Evolutionary conservation across 148 eudicot genomes (phyloP).

Genomic region (Silene uniflora): DNA sequence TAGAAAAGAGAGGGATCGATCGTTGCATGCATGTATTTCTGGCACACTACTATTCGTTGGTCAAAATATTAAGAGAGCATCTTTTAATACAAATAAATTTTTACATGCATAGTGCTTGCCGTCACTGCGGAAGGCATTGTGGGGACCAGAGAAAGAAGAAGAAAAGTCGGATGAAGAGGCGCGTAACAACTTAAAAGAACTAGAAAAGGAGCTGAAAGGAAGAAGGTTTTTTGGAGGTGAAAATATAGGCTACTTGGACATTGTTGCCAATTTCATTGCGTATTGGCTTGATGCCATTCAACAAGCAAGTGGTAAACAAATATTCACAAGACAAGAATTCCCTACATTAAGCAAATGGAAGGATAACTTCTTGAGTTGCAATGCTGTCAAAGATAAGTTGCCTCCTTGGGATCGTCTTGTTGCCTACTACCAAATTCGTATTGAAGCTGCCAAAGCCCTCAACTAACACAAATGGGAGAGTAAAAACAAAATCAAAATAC

Average conservation of each 20-base stretch:
- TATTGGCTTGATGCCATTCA: slow-evolving; percentile 31
- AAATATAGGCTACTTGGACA: slow-evolving; percentile 32
- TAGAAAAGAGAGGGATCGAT: too few relatives aligned
- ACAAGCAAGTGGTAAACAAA: slow-evolving; percentile 22
- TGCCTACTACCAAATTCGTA: slow-evolving; percentile 22
- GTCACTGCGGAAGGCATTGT: slow-evolving; percentile 24
- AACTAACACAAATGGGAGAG: too few relatives aligned
- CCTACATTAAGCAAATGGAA: slow-evolving; percentile 23
- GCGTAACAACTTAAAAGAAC: slow-evolving; percentile 16
- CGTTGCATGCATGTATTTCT: too few relatives aligned
- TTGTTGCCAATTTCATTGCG: slow-evolving; percentile 31
- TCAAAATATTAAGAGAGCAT: too few relatives aligned
- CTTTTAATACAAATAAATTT: too few relatives aligned
- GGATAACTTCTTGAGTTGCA: slow-evolving; percentile 9
- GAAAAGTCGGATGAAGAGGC: slow-evolving; percentile 27
- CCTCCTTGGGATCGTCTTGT: slow-evolving; percentile 31
- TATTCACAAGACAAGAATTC: slow-evolving; percentile 20
- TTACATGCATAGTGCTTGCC: slow-evolving; percentile 16
- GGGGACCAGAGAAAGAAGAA: slow-evolving; percentile 26
- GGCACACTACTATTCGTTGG: too few relatives aligned
- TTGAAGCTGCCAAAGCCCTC: slow-evolving; percentile 25
- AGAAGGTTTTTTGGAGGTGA: slow-evolving; percentile 34
- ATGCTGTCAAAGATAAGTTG: slow-evolving; percentile 12
- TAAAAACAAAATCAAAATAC: too few relatives aligned
- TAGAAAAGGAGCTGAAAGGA: slow-evolving; percentile 33